phyloP scores from a whole-genome alignment of 768 basidiomycete species.

The Leccinum olivaceopallidum region DNA sequence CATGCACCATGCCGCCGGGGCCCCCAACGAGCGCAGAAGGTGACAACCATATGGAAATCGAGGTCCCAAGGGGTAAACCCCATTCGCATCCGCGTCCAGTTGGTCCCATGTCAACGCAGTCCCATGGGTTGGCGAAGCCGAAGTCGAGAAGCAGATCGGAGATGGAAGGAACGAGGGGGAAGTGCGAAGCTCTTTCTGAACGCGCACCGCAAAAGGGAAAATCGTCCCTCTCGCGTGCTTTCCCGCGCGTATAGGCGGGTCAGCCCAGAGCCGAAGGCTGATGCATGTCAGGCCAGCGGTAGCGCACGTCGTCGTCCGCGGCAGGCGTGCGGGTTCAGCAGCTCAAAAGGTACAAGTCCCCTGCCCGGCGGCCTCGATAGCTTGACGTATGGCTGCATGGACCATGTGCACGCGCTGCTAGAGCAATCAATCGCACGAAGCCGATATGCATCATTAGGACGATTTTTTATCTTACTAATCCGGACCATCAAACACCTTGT shows the following conservation, averaged over 20 bases:
- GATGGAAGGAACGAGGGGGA: constrained; percentile 20
- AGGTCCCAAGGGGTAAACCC: not conserved
- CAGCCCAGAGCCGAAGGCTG: not conserved
- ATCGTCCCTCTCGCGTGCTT: constrained; percentile 10
- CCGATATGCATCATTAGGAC: constrained; percentile 10
- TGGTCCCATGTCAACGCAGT: constrained; percentile 18
- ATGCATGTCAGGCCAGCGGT: constrained; percentile 5
- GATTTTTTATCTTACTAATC: constrained; percentile 22
- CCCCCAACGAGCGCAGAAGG: not conserved
- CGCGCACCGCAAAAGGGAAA: constrained; percentile 13
- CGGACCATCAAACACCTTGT: constrained; percentile 6
- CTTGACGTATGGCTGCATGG: not conserved
- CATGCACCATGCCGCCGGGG: constrained; percentile 9
- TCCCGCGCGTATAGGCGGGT: not conserved
- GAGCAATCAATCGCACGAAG: constrained; percentile 32
- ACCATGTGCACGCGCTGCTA: constrained; percentile 11
- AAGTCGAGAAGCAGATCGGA: constrained; percentile 28
- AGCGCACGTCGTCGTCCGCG: not conserved
- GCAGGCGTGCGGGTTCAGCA: not conserved
- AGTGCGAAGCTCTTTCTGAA: constrained; percentile 15
- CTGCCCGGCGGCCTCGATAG: not conserved
- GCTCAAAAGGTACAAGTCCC: not conserved
- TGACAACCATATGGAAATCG: not conserved
- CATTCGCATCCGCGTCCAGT: constrained; percentile 10
- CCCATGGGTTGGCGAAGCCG: constrained; percentile 13